Percentiles rank a stretch among this genome's conserved stretches.
These are phyloP conservation scores for Priceomyces carsonii DNA, from an alignment of 805 yeast genomes.

Conservation along the genomic window DNA sequence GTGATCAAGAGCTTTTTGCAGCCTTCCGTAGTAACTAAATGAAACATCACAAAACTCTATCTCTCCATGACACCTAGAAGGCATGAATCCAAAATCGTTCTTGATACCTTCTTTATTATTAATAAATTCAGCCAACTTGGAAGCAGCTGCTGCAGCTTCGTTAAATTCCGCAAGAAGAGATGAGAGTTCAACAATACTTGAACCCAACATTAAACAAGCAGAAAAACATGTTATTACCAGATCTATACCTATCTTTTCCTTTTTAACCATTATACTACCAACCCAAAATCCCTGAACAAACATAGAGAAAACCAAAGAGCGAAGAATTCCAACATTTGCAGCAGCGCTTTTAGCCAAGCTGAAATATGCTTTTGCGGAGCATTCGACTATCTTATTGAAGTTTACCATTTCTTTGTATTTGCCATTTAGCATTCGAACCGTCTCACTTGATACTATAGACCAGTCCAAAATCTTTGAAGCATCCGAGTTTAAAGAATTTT, in stretches of 20 bases:
- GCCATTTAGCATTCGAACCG: conserved; percentile 64
- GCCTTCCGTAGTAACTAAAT: conserved; percentile 66
- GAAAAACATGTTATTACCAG: conserved; percentile 81
- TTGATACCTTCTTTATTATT: conserved; percentile 10
- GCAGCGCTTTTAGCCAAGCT: conserved; percentile 49
- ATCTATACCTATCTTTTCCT: conserved; percentile 53
- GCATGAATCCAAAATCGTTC: conserved; percentile 11
- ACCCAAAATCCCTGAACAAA: conserved; percentile 94
- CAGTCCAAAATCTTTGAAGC: conserved; percentile 70
- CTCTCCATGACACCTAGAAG: conserved; percentile 39
- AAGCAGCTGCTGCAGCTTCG: conserved; percentile 71
- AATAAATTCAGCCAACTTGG: conserved; percentile 46
- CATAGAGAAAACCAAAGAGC: conserved; percentile 63
- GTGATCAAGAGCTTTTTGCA: conserved; percentile 46
- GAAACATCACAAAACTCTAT: conserved; percentile 56
- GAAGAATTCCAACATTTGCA: conserved; percentile 56
- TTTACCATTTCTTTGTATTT: conserved; percentile 50
- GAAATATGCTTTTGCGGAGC: conserved; percentile 41
- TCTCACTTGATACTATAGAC: conserved; percentile 58
- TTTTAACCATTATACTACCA: conserved; percentile 67
- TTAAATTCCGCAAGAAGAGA: conserved; percentile 61
- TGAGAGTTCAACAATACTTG: conserved; percentile 54
- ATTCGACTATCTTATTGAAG: conserved; percentile 38
- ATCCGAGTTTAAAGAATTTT: conserved; percentile 55
- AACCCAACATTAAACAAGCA: conserved; percentile 74